phyloP scores from a whole-genome alignment of 441 rosid genomes.

The Populus trichocarpa region DNA sequence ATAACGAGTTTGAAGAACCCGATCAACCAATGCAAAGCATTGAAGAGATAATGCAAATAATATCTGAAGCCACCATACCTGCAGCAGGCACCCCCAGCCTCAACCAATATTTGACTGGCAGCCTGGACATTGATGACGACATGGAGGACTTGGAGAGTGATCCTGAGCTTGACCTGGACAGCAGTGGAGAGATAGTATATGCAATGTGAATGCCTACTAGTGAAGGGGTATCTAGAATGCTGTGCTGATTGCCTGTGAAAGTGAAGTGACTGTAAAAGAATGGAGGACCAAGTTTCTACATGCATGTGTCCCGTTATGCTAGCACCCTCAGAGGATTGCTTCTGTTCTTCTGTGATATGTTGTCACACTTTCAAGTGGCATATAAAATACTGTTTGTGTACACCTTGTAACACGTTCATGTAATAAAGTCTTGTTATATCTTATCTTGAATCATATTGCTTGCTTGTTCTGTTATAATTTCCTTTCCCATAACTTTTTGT shows the following conservation, averaged over 20 bases:
- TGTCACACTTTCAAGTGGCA: not conserved
- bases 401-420: not conserved
- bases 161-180: slow-evolving; percentile 87
- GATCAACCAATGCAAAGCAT: slow-evolving; percentile 84
- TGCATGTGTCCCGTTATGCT: not conserved
- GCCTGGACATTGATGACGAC: slow-evolving; percentile 82
- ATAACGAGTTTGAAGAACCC: slow-evolving; percentile 67
- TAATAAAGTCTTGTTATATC: not conserved
- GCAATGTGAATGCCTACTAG: slow-evolving; percentile 55
- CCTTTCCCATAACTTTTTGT: too few species aligned
- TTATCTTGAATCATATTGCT: not conserved
- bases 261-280: not conserved
- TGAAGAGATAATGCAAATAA: slow-evolving; percentile 95
- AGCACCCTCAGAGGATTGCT: not conserved
- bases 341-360: slow-evolving; percentile 8
- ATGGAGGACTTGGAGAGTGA: slow-evolving; percentile 90
- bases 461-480: too few species aligned
- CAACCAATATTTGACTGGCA: slow-evolving; percentile 65
- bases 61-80: slow-evolving; percentile 88
- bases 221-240: not conserved
- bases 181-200: slow-evolving; percentile 93
- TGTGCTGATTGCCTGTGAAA: not conserved
- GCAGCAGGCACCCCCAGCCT: slow-evolving; percentile 66
- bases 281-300: not conserved
- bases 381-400: not conserved